Evolutionary conservation across 148 eudicot genomes (phyloP).

Genomic region (Camellia japonica): DNA sequence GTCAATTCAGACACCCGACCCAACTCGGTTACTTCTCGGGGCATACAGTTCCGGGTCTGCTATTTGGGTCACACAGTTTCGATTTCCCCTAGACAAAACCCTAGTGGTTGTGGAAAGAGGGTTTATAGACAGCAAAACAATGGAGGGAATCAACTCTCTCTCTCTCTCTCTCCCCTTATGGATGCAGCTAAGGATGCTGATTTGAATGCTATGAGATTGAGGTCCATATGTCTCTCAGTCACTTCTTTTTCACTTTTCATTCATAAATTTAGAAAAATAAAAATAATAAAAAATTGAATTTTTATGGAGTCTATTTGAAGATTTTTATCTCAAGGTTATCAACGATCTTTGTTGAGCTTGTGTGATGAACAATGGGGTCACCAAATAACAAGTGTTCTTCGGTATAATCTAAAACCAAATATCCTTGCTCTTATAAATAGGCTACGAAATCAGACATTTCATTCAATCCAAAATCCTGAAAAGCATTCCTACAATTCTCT

Average conservation of each 20-base stretch:
- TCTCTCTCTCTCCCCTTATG: conserved; percentile 31
- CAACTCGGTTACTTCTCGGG: background rate
- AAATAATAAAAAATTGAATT: background rate
- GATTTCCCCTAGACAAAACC: conserved; percentile 33
- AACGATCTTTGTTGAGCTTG: background rate
- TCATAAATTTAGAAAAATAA: background rate
- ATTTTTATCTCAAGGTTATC: too few species aligned
- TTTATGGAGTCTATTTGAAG: background rate
- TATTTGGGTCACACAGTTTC: background rate
- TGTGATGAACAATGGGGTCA: background rate
- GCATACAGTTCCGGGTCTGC: background rate
- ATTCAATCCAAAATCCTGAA: too few species aligned
- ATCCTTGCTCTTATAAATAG: too few species aligned
- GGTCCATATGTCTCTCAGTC: conserved; percentile 27
- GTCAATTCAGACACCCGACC: background rate
- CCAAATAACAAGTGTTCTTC: too few species aligned
- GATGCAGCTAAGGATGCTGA: conserved; percentile 91
- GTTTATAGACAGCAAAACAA: too few species aligned
- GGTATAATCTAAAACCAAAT: too few species aligned
- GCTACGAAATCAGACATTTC: too few species aligned
- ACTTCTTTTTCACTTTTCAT: background rate
- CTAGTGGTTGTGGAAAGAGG: too few species aligned
- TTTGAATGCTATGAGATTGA: conserved; percentile 74
- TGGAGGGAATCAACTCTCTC: too few species aligned
- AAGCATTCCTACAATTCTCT: too few species aligned